A percentile compares a stretch with the other conserved stretches of the same genome.
phyloP scores from a whole-genome alignment of 306 rosid genomes.

The Castanopsis chinensis region DNA sequence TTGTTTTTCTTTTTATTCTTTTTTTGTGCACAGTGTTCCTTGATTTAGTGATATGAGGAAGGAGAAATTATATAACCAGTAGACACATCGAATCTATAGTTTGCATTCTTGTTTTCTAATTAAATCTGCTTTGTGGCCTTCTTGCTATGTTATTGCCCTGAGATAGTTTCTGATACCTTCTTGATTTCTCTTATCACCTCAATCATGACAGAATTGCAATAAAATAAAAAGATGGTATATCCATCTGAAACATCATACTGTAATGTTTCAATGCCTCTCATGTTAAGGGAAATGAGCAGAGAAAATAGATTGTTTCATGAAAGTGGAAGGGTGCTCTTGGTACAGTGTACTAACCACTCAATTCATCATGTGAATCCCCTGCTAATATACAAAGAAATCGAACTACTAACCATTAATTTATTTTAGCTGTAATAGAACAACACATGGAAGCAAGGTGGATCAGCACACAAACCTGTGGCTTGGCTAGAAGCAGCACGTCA shows the following conservation, averaged over 20 bases:
- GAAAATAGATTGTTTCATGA: background rate
- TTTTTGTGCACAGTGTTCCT: background rate
- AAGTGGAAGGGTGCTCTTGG: background rate
- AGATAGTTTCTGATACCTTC: background rate
- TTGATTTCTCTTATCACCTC: background rate
- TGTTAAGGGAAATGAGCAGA: background rate
- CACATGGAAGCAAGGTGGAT: background rate
- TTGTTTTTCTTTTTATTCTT: too few species aligned
- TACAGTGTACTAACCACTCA: background rate
- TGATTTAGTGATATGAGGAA: background rate
- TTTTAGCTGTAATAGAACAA: background rate
- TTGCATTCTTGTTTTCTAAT: background rate
- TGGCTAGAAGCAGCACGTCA: slow-evolving; percentile 85
- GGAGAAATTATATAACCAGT: background rate
- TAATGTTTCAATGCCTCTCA: background rate
- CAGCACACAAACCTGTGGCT: slow-evolving; percentile 69
- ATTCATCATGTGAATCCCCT: background rate
- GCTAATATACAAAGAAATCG: background rate
- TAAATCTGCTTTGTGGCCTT: background rate
- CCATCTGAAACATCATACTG: background rate
- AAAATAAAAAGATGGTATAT: background rate
- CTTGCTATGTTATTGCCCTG: background rate
- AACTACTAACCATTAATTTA: background rate
- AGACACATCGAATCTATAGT: background rate
- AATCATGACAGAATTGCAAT: background rate